Evolutionary conservation across 2,329 filamentous ascomycete species (phyloP).

Genomic region (Helotiales sp.): DNA sequence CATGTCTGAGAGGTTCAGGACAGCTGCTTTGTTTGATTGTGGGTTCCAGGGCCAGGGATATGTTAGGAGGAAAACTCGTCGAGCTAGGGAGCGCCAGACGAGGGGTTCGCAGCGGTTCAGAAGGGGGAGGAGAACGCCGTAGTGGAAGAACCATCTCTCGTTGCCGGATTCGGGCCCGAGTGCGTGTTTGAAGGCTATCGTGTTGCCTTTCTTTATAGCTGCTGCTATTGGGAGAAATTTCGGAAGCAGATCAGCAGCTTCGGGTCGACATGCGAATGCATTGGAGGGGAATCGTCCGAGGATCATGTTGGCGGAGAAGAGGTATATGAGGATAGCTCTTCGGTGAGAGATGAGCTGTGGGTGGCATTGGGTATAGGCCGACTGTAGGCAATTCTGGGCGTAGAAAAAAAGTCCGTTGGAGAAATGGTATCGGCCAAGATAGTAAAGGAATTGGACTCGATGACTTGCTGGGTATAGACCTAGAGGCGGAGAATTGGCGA

Average conservation of each 20-base stretch:
- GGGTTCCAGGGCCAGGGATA: slow-evolving; percentile 66
- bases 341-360: slow-evolving; percentile 75
- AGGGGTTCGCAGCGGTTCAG: slow-evolving; percentile 76
- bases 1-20: slow-evolving; percentile 71
- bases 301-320: slow-evolving; percentile 80
- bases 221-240: slow-evolving; percentile 73
- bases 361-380: slow-evolving; percentile 77
- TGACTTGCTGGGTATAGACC: slow-evolving; percentile 81
- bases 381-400: slow-evolving; percentile 72
- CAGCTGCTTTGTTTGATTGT: slow-evolving; percentile 64
- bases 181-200: slow-evolving; percentile 70
- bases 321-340: slow-evolving; percentile 76
- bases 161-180: slow-evolving; percentile 55
- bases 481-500: slow-evolving; percentile 77
- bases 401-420: slow-evolving; percentile 80
- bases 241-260: slow-evolving; percentile 63
- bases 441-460: slow-evolving; percentile 90
- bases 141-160: slow-evolving; percentile 72
- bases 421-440: slow-evolving; percentile 87
- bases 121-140: slow-evolving; percentile 74
- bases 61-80: slow-evolving; percentile 75
- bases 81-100: slow-evolving; percentile 79
- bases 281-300: slow-evolving; percentile 78
- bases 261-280: slow-evolving; percentile 65
- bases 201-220: slow-evolving; percentile 73